Evolutionary conservation across 345 rosid species (phyloP), one percentile per base, ranked within the genome.

Genomic region (Brassica incana): DNA sequence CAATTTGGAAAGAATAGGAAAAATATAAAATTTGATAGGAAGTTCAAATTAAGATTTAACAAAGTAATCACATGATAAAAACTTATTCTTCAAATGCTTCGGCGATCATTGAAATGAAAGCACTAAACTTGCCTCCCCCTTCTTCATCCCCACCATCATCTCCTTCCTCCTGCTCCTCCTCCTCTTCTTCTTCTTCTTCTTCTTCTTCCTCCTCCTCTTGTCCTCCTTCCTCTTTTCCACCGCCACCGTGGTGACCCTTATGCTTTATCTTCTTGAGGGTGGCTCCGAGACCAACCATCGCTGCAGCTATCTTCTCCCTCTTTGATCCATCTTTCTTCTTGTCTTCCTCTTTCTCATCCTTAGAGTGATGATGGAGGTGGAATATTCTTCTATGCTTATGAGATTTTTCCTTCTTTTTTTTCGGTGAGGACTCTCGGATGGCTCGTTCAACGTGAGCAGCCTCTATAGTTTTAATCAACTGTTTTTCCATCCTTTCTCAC

Each of bases 321-420:
- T 80, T 80, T 65, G 83, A 80, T 4, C 76, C 83, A 6, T 80
- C 64, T 54, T 80, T 80, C 62, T 75, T 80, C 67, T 69, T 80
- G 6, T 80, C 72, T 64, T 75, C 76, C 14, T 70, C 79, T 69
- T 80, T 43, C 58, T 80, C 76, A 65, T 75, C 80, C 0, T 75
- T 75, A 35, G 80, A 65, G 58, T 79, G 75, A 45, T 59, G 80
- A 63, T 75, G 83, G 14, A 71, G 69, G 12, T 80, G 80, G 67
- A 36, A 80, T 30, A 75, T 30, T 65, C 83, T 64, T 65, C 83
- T 75, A 65, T 80, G 80, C 43, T 65, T 71, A 11, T 71, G 83
- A 0, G 50, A 8, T 58, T 74, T 80, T 9, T 70, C 83, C 56
- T 69, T 80, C 30, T 71, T 14, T 5, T 75, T 65, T 15, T 48